These are phyloP conservation scores for Leishmania martiniquensis DNA, from an alignment of 208 protist species.

Conservation along the genomic window DNA sequence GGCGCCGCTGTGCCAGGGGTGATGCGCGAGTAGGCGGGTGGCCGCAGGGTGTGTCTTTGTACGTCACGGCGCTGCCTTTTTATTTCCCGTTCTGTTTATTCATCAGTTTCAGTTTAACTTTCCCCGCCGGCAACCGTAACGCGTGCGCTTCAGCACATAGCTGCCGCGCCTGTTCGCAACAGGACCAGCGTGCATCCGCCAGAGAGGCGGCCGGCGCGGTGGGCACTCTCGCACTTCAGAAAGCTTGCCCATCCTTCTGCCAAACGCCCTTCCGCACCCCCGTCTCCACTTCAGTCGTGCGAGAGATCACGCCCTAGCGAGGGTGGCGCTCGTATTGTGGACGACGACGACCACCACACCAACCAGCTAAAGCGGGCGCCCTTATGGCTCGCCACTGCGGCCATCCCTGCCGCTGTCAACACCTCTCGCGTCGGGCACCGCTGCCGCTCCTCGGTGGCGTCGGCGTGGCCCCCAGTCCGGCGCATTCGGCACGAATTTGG, in stretches of 20 bases:
- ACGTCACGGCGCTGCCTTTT: too few species aligned
- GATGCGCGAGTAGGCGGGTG: neutral
- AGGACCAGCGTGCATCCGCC: too few species aligned
- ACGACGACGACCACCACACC: too few species aligned
- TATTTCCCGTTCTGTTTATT: too few species aligned
- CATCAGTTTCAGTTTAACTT: neutral
- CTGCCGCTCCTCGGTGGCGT: conserved; percentile 71
- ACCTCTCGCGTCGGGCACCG: conserved; percentile 23
- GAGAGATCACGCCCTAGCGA: neutral
- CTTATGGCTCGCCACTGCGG: neutral
- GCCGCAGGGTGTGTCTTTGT: too few species aligned
- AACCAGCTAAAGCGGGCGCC: neutral
- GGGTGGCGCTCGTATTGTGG: neutral
- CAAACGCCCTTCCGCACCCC: neutral
- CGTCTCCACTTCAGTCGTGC: neutral
- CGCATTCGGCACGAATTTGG: conserved; percentile 91
- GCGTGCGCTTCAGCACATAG: neutral
- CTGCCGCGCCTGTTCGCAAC: neutral
- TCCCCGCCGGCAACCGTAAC: too few species aligned
- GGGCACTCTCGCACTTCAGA: neutral
- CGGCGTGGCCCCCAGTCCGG: conserved; percentile 88
- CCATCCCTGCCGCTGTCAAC: neutral
- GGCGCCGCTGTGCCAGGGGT: too few species aligned
- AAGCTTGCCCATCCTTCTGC: neutral
- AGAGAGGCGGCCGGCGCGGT: neutral